Conservation (phyloP, 495 filamentous ascomycete species). For the Aspergillus sclerotiicarbonarius region DNA sequence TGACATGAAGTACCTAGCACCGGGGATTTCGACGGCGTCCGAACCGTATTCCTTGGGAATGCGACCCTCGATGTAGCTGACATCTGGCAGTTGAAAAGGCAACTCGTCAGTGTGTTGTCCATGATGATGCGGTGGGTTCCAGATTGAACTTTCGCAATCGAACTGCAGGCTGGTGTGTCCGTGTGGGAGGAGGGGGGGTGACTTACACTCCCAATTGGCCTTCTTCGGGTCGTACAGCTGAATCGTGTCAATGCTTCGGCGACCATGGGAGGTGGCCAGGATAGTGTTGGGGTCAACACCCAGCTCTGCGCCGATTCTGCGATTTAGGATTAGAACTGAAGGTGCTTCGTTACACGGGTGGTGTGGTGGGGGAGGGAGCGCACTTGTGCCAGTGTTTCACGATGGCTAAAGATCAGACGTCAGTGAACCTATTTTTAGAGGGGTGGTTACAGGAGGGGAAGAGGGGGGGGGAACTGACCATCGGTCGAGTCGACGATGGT, state of each 20-base stretch:
- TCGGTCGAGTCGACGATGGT: slow-evolving; percentile 48
- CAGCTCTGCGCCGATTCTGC: slow-evolving; percentile 76
- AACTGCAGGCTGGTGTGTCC: neutral
- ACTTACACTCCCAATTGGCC: slow-evolving; percentile 90
- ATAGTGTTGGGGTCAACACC: slow-evolving; percentile 80
- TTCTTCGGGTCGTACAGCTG: slow-evolving; percentile 70
- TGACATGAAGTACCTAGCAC: slow-evolving; percentile 56
- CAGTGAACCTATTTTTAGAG: slow-evolving; percentile 2
- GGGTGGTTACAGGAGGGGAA: neutral
- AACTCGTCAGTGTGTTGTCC: slow-evolving; percentile 5
- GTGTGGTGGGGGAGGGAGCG: slow-evolving; percentile 23
- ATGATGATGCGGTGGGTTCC: slow-evolving; percentile 7
- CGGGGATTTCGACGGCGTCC: slow-evolving; percentile 81
- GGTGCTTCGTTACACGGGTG: neutral
- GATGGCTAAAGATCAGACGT: slow-evolving; percentile 58
- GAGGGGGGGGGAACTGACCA: slow-evolving; percentile 23
- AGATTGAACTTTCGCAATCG: neutral
- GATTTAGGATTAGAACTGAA: neutral
- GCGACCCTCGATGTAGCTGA: slow-evolving; percentile 71
- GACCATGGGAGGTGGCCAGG: slow-evolving; percentile 83
- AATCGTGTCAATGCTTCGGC: slow-evolving; percentile 78
- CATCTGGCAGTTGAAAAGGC: slow-evolving; percentile 52
- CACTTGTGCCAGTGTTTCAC: slow-evolving; percentile 89
- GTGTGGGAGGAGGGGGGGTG: neutral
- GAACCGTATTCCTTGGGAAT: slow-evolving; percentile 73